phyloP scores from a whole-genome alignment of 441 rosid genomes.

The Aquilaria agallochum region DNA sequence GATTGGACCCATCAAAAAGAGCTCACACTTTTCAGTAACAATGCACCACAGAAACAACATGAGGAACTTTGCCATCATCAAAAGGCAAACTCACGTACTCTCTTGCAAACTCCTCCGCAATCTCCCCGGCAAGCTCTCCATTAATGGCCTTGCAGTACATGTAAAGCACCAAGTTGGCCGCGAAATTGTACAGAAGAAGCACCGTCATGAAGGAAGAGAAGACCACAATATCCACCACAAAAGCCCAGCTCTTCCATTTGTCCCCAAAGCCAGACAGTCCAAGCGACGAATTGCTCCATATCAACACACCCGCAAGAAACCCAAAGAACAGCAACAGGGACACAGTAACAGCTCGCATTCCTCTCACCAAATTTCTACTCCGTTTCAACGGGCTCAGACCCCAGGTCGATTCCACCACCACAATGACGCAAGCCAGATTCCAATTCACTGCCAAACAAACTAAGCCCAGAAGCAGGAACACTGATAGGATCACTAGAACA shows the following conservation, averaged over 20 bases:
- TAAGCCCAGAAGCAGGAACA: constrained; percentile 18
- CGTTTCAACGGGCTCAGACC: constrained; percentile 60
- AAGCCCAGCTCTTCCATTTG: constrained; percentile 38
- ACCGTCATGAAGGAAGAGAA: constrained; percentile 29
- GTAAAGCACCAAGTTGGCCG: constrained; percentile 51
- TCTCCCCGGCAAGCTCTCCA: constrained; percentile 72
- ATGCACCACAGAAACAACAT: constrained; percentile 47
- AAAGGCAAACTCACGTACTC: constrained; percentile 76
- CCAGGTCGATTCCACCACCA: constrained; percentile 68
- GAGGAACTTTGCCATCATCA: constrained; percentile 68
- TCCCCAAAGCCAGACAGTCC: constrained; percentile 12
- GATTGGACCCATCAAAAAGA: background rate
- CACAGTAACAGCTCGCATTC: constrained; percentile 41
- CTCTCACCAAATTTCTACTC: constrained; percentile 42
- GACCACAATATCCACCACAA: constrained; percentile 36
- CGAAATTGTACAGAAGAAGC: constrained; percentile 31
- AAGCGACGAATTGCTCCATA: constrained; percentile 21
- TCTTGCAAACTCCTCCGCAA: constrained; percentile 68
- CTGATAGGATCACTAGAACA: constrained; percentile 9
- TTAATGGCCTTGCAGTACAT: constrained; percentile 66
- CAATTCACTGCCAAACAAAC: constrained; percentile 41
- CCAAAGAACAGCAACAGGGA: constrained; percentile 29
- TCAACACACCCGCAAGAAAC: constrained; percentile 17
- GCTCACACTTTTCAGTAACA: constrained; percentile 5
- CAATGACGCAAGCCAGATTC: constrained; percentile 47